phyloP scores from a whole-genome alignment of 768 basidiomycete genomes.

The Leccinum disarticulatum region DNA sequence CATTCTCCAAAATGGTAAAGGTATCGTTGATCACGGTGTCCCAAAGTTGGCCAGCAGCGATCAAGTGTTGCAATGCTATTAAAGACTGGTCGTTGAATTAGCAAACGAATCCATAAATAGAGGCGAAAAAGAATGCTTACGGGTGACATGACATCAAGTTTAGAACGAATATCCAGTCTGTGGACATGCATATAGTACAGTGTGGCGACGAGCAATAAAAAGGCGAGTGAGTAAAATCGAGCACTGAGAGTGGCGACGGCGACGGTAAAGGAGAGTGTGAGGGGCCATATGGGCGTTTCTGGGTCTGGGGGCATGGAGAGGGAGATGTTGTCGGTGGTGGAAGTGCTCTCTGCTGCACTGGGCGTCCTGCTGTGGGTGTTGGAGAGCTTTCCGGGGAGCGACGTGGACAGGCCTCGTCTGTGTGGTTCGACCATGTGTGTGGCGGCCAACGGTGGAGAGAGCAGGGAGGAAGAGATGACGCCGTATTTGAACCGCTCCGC shows the following conservation, averaged over 20 bases:
- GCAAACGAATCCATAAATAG: not conserved
- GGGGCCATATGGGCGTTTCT: slow-evolving; percentile 36
- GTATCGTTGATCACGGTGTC: slow-evolving; percentile 73
- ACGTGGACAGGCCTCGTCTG: slow-evolving; percentile 35
- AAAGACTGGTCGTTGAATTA: slow-evolving; percentile 49
- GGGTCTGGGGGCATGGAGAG: slow-evolving; percentile 35
- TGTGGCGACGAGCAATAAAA: slow-evolving; percentile 40
- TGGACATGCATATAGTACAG: slow-evolving; percentile 42
- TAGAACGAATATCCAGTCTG: slow-evolving; percentile 29
- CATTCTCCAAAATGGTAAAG: slow-evolving; percentile 61
- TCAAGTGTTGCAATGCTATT: slow-evolving; percentile 63
- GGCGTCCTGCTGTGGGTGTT: slow-evolving; percentile 40
- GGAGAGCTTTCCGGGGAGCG: slow-evolving; percentile 48
- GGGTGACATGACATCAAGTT: slow-evolving; percentile 51
- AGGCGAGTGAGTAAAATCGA: slow-evolving; percentile 42
- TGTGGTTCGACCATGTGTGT: slow-evolving; percentile 32
- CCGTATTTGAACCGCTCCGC: slow-evolving; percentile 83
- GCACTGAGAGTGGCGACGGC: slow-evolving; percentile 42
- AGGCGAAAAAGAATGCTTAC: slow-evolving; percentile 38
- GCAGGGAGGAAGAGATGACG: slow-evolving; percentile 75
- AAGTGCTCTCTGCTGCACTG: slow-evolving; percentile 35
- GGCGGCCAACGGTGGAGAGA: slow-evolving; percentile 56
- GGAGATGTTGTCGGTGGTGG: slow-evolving; percentile 21
- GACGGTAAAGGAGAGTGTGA: slow-evolving; percentile 40
- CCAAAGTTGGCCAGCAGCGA: slow-evolving; percentile 69